A percentile compares a stretch with the other conserved stretches of the same genome.
Evolutionary conservation across 805 yeast species (phyloP).

Genomic region (Maudiozyma bulderi): DNA sequence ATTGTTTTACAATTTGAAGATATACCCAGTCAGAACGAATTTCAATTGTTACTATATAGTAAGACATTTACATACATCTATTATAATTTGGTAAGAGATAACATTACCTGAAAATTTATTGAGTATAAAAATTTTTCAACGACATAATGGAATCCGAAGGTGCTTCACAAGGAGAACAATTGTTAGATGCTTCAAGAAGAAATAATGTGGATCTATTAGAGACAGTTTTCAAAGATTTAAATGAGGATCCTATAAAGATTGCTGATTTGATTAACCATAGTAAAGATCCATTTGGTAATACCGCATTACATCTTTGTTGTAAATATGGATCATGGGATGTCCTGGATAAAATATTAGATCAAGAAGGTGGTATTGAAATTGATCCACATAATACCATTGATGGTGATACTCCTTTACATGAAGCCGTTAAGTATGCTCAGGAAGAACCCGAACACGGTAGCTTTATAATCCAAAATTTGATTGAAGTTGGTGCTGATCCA

Average conservation of each 20-base stretch:
- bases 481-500: constrained; percentile 90
- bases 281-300: constrained; percentile 67
- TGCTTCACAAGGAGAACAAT: constrained; percentile 68
- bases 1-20: no score
- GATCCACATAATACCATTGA: constrained; percentile 63
- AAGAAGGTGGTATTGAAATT: constrained; percentile 75
- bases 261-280: constrained; percentile 56
- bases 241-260: constrained; percentile 26
- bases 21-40: no score
- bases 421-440: constrained; percentile 65
- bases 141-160: constrained; percentile 38
- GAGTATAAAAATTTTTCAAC: not conserved
- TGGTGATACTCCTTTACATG: constrained; percentile 85
- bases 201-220: constrained; percentile 71
- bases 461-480: constrained; percentile 64
- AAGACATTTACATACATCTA: no score
- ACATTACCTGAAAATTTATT: no score
- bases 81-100: no score
- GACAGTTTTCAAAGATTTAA: constrained; percentile 40
- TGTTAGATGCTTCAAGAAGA: constrained; percentile 80
- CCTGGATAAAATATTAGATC: constrained; percentile 70
- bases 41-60: no score
- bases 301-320: constrained; percentile 76
- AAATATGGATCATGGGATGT: constrained; percentile 78
- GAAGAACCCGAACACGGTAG: constrained; percentile 81